Evolutionary conservation across 345 rosid genomes (phyloP), one percentile per base, ranked within the genome.

Genomic region (Linum usitatissimum): DNA sequence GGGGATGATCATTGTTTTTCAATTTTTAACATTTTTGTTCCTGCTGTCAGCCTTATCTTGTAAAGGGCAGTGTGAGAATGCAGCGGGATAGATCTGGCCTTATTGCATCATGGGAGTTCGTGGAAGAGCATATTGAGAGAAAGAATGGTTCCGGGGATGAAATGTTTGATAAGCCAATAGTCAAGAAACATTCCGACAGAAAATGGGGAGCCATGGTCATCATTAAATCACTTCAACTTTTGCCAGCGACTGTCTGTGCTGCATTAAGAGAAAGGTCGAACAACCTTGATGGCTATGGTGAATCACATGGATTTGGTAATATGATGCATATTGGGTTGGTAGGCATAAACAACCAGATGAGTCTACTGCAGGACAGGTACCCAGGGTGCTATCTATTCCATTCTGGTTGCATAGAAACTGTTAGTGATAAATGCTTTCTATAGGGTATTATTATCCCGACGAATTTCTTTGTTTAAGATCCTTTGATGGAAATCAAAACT

Each of bases 181-280:
- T 84, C 78, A 90, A 84, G 81, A 86, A 82, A 75, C 88, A 76
- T 70, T 74, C 84, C 62, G 84, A 87, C 72, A 81, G 73, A 76
- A 90, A 89, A 71, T 90, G 97, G 97, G 99, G 99, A 70, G 89
- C 90, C 66, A 94, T 94, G 99, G 97, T 90, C 73, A 86, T 90
- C 65, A 94, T 86, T 56, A 94, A 88, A 78, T 87, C 97, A 51
- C 88, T 94, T 68, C 99, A 94, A 64, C 74, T 83, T 71, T 85
- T 94, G 73, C 86, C 92, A 6, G 77, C 85, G 62, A 88, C 72
- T 31, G 64, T 94, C 61, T 79, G 65, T 81, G 87, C 96, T 40
- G 87, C 96, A 61, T 49, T 94, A 67, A 80, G 70, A 67, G 99
- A 94, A 82, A 81, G 96, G 53, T 69, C 81, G 70, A 85, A 85